phyloP scores from a whole-genome alignment of 306 rosid species.

The Cicer judaicum region DNA sequence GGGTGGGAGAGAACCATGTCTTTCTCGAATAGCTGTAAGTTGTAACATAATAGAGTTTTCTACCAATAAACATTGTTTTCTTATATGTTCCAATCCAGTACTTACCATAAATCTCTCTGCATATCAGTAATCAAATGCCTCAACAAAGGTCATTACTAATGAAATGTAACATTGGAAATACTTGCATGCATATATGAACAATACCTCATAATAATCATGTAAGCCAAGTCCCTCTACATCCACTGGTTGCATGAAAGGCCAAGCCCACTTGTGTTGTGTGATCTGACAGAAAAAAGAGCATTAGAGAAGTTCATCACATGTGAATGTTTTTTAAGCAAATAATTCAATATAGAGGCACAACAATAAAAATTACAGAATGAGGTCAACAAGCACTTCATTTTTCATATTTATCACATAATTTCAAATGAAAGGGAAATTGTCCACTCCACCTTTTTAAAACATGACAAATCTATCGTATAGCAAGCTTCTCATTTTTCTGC shows the following conservation, averaged over 20 bases:
- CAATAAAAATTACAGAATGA: constrained; percentile 16
- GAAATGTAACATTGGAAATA: constrained; percentile 14
- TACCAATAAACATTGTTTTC: not conserved
- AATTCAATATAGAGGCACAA: constrained; percentile 9
- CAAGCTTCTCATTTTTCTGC: constrained; percentile 2
- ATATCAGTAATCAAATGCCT: constrained; percentile 15
- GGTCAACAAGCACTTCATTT: constrained; percentile 2
- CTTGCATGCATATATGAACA: constrained; percentile 27
- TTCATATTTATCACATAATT: constrained; percentile 12
- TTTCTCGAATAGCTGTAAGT: not conserved
- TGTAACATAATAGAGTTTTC: not conserved
- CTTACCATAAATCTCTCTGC: not conserved
- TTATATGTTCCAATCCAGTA: not conserved
- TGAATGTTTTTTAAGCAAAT: constrained; percentile 12
- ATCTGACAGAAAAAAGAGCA: constrained; percentile 62
- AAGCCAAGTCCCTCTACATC: constrained; percentile 92
- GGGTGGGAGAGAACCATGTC: not conserved
- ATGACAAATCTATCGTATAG: not conserved
- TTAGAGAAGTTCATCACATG: not conserved
- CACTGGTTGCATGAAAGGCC: constrained; percentile 97
- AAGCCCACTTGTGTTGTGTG: constrained; percentile 86
- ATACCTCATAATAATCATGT: constrained; percentile 87
- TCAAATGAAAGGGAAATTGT: not conserved
- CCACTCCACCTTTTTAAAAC: not conserved
- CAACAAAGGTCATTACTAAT: constrained; percentile 19